Conservation (phyloP, 2,329 filamentous ascomycete genomes). For the Epichloe sp. region DNA sequence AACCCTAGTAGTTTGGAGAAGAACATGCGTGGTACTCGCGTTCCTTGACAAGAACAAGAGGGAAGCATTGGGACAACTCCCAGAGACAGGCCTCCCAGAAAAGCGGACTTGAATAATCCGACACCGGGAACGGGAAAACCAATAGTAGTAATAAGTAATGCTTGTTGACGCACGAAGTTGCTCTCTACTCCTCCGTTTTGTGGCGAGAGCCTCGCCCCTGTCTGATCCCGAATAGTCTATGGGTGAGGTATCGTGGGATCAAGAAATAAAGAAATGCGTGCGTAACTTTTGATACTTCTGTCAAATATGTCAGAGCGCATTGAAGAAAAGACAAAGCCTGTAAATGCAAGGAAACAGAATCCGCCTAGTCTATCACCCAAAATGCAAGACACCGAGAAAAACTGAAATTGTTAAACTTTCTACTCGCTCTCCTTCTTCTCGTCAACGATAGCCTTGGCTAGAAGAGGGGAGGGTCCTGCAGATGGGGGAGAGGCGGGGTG, state of each 20-base stretch:
- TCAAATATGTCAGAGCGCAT: slow-evolving; percentile 19
- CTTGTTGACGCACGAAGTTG: slow-evolving; percentile 1
- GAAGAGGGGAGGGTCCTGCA: slow-evolving; percentile 52
- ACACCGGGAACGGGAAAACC: background rate
- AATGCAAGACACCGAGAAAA: slow-evolving; percentile 31
- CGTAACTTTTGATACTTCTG: slow-evolving; percentile 34
- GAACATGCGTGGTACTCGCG: background rate
- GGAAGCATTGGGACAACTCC: background rate
- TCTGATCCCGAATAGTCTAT: slow-evolving; percentile 28
- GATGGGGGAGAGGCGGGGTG: slow-evolving; percentile 61
- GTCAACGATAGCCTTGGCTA: slow-evolving; percentile 49
- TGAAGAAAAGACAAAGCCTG: slow-evolving; percentile 14
- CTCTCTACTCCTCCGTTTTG: slow-evolving; percentile 13
- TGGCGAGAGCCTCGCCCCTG: slow-evolving; percentile 15
- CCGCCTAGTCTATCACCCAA: slow-evolving; percentile 39
- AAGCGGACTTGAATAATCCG: background rate
- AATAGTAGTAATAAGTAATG: slow-evolving; percentile 4
- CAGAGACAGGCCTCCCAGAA: background rate
- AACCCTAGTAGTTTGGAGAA: background rate
- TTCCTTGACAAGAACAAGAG: background rate
- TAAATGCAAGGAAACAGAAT: slow-evolving; percentile 20
- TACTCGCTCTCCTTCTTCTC: slow-evolving; percentile 40
- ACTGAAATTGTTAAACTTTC: slow-evolving; percentile 20
- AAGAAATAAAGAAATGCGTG: slow-evolving; percentile 19
- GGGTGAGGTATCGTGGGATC: slow-evolving; percentile 36